Evolutionary conservation across 768 basidiomycete species (phyloP).

Genomic region (Lentinus tigrinus): DNA sequence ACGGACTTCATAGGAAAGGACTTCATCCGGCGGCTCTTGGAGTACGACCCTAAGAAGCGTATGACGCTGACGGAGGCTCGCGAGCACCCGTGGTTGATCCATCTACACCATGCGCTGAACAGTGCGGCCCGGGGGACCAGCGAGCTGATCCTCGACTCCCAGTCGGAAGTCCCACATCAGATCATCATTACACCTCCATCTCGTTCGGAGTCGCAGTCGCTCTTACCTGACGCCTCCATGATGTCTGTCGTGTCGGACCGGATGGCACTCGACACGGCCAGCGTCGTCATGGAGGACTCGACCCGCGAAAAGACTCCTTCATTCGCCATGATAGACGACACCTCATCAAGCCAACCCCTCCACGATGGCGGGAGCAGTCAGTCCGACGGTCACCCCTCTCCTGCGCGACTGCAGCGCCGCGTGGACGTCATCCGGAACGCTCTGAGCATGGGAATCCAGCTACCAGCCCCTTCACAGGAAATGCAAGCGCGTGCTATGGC

Average conservation of each 20-base stretch:
- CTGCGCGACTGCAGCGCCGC: constrained; percentile 13
- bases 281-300: neutral
- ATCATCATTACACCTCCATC: neutral
- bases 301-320: neutral
- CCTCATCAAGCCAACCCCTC: neutral
- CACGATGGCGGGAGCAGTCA: too few relatives aligned
- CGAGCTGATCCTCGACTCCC: neutral
- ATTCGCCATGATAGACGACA: neutral
- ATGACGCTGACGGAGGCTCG: constrained; percentile 70
- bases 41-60: constrained; percentile 57
- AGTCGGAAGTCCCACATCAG: neutral
- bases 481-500: neutral
- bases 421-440: constrained; percentile 6
- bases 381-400: neutral
- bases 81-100: constrained; percentile 70
- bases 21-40: constrained; percentile 68
- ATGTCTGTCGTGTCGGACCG: neutral
- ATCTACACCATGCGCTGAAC: neutral
- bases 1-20: constrained; percentile 43
- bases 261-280: neutral
- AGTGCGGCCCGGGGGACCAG: neutral
- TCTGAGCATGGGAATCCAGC: neutral
- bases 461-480: constrained; percentile 33
- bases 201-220: neutral
- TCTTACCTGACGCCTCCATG: constrained; percentile 3